Conservation (phyloP, 345 rosid genomes). For the Populus nigra region DNA sequence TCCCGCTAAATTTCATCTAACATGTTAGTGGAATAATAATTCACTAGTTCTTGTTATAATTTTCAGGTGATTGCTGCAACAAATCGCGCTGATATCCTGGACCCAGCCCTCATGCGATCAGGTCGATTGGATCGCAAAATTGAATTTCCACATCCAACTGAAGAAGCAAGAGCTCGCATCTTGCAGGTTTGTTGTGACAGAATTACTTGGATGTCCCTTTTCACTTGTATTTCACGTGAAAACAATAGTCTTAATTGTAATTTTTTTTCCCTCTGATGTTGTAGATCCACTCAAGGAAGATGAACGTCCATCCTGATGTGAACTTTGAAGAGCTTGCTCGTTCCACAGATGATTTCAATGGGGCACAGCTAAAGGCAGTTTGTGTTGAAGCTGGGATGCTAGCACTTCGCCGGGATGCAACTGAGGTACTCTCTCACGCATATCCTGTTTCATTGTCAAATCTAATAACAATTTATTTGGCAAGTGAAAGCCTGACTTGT, state of each 20-base stretch:
- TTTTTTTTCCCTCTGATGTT: not conserved
- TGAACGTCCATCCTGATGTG: slow-evolving; percentile 94
- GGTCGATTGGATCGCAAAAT: slow-evolving; percentile 98
- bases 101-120: slow-evolving; percentile 99
- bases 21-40: not conserved
- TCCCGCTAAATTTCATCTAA: too few species aligned
- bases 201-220: not conserved
- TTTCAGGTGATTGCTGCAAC: slow-evolving; percentile 97
- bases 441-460: not conserved
- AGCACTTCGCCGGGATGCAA: slow-evolving; percentile 97
- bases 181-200: slow-evolving; percentile 51
- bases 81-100: slow-evolving; percentile 95
- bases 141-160: slow-evolving; percentile 96
- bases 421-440: slow-evolving; percentile 59
- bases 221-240: not conserved
- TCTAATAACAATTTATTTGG: not conserved
- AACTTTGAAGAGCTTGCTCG: slow-evolving; percentile 99
- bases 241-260: not conserved
- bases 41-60: not conserved
- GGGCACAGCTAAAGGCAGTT: slow-evolving; percentile 97
- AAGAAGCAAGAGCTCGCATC: slow-evolving; percentile 98
- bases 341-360: slow-evolving; percentile 96
- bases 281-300: slow-evolving; percentile 98
- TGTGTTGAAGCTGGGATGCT: slow-evolving; percentile 99
- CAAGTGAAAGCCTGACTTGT: not conserved